phyloP scores from a whole-genome alignment of 2,329 filamentous ascomycete genomes.

The Beauveria sp. region DNA sequence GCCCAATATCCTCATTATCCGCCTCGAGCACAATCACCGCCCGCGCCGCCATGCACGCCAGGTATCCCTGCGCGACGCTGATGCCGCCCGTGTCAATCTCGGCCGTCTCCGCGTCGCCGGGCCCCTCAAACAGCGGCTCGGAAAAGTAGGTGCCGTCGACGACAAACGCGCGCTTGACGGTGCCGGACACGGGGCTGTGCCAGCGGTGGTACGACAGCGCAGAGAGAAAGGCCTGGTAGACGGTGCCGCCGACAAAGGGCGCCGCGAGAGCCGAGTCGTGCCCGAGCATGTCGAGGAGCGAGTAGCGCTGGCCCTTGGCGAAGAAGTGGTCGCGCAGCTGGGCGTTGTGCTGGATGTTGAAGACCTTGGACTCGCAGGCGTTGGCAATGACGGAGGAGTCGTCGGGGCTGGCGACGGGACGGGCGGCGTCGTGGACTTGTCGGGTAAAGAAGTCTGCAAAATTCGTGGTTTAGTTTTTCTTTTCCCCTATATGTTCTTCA shows the following conservation, averaged over 20 bases:
- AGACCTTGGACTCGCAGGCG: conserved; percentile 57
- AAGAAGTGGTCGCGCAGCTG: conserved; percentile 56
- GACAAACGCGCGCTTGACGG: conserved; percentile 49
- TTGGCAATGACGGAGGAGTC: conserved; percentile 50
- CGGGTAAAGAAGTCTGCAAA: conserved; percentile 55
- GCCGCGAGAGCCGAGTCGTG: conserved; percentile 39
- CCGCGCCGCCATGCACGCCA: conserved; percentile 58
- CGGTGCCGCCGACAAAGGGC: conserved; percentile 53
- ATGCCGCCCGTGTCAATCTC: conserved; percentile 36
- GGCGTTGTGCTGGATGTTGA: conserved; percentile 41
- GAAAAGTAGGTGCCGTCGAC: conserved; percentile 62
- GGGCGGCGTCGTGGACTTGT: conserved; percentile 40
- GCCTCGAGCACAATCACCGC: conserved; percentile 65
- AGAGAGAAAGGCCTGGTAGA: conserved; percentile 65
- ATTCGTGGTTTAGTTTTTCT: conserved; percentile 7
- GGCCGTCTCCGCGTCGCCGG: conserved; percentile 20
- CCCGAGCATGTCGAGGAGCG: conserved; percentile 54
- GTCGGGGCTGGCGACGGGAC: conserved; percentile 50
- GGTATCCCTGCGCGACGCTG: conserved; percentile 53
- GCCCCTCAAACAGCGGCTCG: conserved; percentile 39
- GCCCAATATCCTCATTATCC: conserved; percentile 56
- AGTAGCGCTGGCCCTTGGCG: conserved; percentile 64
- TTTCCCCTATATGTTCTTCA: background rate
- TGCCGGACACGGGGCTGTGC: conserved; percentile 62
- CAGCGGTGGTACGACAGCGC: conserved; percentile 64